Percentiles rank a stretch among this genome's conserved stretches.
These are phyloP conservation scores for Echium plantagineum DNA, from an alignment of 257 asterid genomes.

Conservation along the genomic window DNA sequence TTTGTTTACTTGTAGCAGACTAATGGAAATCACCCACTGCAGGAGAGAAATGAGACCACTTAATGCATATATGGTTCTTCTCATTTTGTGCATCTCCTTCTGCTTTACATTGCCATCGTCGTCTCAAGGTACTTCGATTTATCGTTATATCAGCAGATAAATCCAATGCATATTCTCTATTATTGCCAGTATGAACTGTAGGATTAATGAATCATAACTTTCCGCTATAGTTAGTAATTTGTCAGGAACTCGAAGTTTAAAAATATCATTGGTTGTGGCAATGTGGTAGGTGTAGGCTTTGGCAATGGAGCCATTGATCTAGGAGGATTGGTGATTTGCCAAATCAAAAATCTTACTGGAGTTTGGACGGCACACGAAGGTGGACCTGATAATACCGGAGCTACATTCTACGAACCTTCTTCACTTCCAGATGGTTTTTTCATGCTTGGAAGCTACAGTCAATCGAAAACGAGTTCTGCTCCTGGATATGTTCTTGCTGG, in stretches of 20 bases:
- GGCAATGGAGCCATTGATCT: conserved; percentile 50
- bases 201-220: too few relatives aligned
- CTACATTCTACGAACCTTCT: conserved; percentile 58
- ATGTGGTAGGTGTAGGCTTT: conserved; percentile 32
- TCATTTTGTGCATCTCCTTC: background rate
- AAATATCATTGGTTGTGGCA: background rate
- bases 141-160: too few relatives aligned
- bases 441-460: conserved; percentile 63
- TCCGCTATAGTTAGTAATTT: too few relatives aligned
- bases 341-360: conserved; percentile 33
- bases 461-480: conserved; percentile 49
- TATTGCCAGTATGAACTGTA: too few relatives aligned
- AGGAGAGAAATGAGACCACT: too few relatives aligned
- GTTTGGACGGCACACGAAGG: conserved; percentile 62
- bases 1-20: too few relatives aligned
- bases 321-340: conserved; percentile 49
- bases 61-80: background rate
- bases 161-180: too few relatives aligned
- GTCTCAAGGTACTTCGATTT: background rate
- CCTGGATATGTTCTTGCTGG: conserved; percentile 63
- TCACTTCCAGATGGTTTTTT: conserved; percentile 56
- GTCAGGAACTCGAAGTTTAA: background rate
- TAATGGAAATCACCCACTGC: too few relatives aligned
- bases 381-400: conserved; percentile 65
- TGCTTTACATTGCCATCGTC: background rate